These are phyloP conservation scores for Meira nashicola DNA, from an alignment of 1,284 basidiomycete species.

Conservation along the genomic window DNA sequence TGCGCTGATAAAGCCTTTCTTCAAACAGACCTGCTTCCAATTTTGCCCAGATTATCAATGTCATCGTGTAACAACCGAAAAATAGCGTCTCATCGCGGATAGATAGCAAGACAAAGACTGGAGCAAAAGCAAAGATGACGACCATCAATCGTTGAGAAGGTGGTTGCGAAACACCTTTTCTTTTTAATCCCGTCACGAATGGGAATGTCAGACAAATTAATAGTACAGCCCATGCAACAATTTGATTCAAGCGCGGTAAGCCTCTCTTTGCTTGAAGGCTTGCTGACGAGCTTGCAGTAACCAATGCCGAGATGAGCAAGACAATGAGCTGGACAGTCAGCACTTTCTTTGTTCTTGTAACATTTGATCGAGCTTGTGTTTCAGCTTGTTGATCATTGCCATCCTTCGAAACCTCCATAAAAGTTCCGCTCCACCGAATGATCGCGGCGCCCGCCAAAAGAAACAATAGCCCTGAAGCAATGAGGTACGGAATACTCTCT, in stretches of 20 bases:
- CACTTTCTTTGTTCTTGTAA: conserved; percentile 26
- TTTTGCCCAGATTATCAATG: conserved; percentile 67
- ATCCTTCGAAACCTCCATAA: not conserved
- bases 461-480: conserved; percentile 27
- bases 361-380: conserved; percentile 8
- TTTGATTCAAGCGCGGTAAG: conserved; percentile 64
- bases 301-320: conserved; percentile 59
- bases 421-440: conserved; percentile 20
- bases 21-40: conserved; percentile 58
- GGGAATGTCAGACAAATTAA: conserved; percentile 25
- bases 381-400: conserved; percentile 8
- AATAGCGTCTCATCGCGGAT: conserved; percentile 79
- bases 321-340: conserved; percentile 42
- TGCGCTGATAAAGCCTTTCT: conserved; percentile 1
- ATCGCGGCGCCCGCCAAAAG: conserved; percentile 19
- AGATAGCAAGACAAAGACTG: conserved; percentile 73
- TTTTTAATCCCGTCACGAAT: conserved; percentile 35
- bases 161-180: conserved; percentile 24
- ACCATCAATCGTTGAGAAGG: conserved; percentile 46
- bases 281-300: conserved; percentile 59
- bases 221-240: conserved; percentile 66
- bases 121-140: conserved; percentile 61
- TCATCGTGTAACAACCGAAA: conserved; percentile 66
- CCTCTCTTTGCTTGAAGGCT: conserved; percentile 67
- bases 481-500: conserved; percentile 58